phyloP scores from a whole-genome alignment of 2,329 filamentous ascomycete genomes.

The Aureobasidium zeae region DNA sequence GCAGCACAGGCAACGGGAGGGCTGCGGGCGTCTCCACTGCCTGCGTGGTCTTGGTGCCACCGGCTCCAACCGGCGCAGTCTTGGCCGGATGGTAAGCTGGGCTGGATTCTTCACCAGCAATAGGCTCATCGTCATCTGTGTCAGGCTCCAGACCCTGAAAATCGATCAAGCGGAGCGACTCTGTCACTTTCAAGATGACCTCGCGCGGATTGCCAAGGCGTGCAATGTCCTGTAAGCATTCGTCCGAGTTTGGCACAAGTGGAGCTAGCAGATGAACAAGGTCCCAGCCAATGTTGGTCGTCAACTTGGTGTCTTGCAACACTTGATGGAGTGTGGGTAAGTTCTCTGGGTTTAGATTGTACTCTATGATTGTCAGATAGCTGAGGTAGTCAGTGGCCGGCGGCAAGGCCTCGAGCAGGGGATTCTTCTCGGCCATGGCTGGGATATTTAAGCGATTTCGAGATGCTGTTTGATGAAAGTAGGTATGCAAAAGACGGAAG shows the following conservation, averaged over 20 bases:
- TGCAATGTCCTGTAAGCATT: constrained; percentile 65
- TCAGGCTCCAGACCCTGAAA: constrained; percentile 45
- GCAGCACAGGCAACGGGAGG: constrained; percentile 37
- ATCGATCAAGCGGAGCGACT: constrained; percentile 55
- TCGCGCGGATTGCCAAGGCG: constrained; percentile 71
- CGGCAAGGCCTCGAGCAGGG: constrained; percentile 50
- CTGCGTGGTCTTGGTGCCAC: constrained; percentile 20
- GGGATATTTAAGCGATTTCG: too few relatives aligned
- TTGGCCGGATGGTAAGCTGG: constrained; percentile 25
- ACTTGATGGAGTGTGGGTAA: constrained; percentile 60
- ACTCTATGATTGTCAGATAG: constrained; percentile 69
- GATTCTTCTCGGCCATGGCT: constrained; percentile 31
- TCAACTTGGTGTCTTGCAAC: constrained; percentile 58
- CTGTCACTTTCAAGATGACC: constrained; percentile 70
- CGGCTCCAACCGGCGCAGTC: constrained; percentile 17
- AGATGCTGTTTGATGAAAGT: background rate
- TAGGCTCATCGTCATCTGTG: constrained; percentile 40
- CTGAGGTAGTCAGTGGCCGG: constrained; percentile 61
- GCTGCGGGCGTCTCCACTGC: constrained; percentile 26
- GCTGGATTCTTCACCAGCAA: constrained; percentile 17
- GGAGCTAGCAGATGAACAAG: constrained; percentile 65
- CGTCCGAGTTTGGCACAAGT: constrained; percentile 55
- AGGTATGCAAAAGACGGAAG: background rate
- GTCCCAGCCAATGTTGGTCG: constrained; percentile 75
- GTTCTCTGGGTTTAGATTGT: constrained; percentile 58